Evolutionary conservation across 1,284 basidiomycete species (phyloP).

Genomic region (Sporisorium exsertum): DNA sequence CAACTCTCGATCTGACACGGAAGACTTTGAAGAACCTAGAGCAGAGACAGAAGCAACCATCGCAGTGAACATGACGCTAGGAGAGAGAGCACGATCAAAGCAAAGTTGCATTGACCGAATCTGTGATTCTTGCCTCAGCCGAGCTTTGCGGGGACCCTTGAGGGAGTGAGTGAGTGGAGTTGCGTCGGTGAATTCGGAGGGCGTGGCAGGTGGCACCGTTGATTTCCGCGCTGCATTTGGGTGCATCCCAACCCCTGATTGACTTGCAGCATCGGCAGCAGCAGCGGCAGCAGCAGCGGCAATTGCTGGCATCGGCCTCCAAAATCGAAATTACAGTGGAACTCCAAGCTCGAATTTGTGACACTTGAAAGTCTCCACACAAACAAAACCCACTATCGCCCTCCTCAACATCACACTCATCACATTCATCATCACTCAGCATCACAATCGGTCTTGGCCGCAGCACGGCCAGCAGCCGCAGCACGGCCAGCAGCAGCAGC

Average conservation of each 20-base stretch:
- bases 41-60: neutral
- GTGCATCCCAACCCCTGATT: neutral
- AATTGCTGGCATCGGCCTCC: neutral
- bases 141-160: neutral
- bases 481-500: neutral
- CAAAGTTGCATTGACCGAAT: too few species aligned
- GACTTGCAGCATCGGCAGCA: neutral
- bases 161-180: too few species aligned
- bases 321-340: neutral
- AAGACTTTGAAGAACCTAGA: slow-evolving; percentile 18
- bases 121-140: neutral
- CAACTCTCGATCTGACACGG: slow-evolving; percentile 68
- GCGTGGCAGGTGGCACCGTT: neutral
- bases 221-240: neutral
- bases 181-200: neutral
- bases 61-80: neutral
- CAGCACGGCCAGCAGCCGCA: neutral
- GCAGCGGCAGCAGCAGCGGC: neutral
- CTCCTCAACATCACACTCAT: neutral
- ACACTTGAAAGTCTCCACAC: too few species aligned
- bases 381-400: neutral
- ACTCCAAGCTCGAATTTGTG: neutral
- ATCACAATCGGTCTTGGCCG: neutral
- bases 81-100: neutral
- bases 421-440: neutral